Evolutionary conservation across 805 yeast genomes (phyloP), one percentile per base, ranked within the genome.

Genomic region (Priceomyces fermenticarens): DNA sequence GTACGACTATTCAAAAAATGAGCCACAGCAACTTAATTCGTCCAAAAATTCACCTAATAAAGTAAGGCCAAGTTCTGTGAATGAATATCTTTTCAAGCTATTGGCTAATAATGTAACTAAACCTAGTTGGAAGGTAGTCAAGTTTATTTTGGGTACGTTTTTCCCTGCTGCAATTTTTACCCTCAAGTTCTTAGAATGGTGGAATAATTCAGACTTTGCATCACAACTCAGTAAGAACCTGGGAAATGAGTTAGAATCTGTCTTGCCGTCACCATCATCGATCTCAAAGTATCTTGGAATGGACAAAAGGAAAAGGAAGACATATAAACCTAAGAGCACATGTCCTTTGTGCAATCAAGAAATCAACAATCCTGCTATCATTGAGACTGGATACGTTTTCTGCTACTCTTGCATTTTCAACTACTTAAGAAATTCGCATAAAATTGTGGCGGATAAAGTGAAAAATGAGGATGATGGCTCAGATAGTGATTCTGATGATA

Each of bases 311-410:
- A 39, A 47, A 11, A 49, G 42, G 34, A 48, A 46, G 34, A 43
- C 42, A 4, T 70, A 59, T 45, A 60, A 59, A 9, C 32, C 40
- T 10, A 35, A 35, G 11, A 63, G 62, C 10, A 34, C 47, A 2
- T 91, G 97, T 62, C 87, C 90, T 1, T 56, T 91, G 10, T 91
- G 98, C 55, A 62, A 74, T 20, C 62, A 78, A 9, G 67, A 59
- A 12, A 77, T 89, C 10, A 76, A 75, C 26, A 88, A 87, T 52
- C 96, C 96, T 3, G 88, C 96, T 0, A 78, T 85, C 10, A 79
- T 91, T 28, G 98, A 90, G 57, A 88, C 98, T 0, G 99, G 99
- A 0, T 82, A 80, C 47, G 95, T 88, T 0, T 86, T 84, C 51
- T 89, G 97, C 61, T 89, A 90, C 60, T 80, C 87, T 10, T 93